Evolutionary conservation across 805 yeast genomes (phyloP).

Genomic region (Lipomyces oligophaga): DNA sequence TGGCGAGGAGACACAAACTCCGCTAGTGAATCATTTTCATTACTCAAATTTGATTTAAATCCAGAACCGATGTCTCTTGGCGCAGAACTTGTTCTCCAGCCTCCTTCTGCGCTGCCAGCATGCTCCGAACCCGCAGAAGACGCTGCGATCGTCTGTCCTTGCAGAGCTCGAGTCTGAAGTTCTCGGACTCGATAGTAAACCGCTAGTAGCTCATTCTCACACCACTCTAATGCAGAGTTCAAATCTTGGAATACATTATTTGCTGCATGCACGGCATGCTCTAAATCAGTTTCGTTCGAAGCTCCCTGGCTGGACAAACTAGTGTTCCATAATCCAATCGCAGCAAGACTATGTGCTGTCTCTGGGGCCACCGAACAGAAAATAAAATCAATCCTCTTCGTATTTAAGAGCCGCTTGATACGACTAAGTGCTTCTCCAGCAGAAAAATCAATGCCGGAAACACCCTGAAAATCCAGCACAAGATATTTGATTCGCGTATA

Average conservation of each 20-base stretch:
- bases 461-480: constrained; percentile 79
- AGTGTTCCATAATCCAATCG: constrained; percentile 72
- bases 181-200: constrained; percentile 49
- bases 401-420: constrained; percentile 70
- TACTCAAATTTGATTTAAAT: neutral
- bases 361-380: constrained; percentile 70
- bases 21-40: neutral
- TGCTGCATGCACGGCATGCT: too few species aligned
- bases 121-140: neutral
- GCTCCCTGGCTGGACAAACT: too few species aligned
- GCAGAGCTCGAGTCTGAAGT: constrained; percentile 11
- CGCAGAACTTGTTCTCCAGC: too few species aligned
- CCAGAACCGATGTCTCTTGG: neutral
- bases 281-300: constrained; percentile 41
- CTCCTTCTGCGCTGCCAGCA: neutral
- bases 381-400: constrained; percentile 65
- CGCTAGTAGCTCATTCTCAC: constrained; percentile 82
- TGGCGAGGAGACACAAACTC: constrained; percentile 14
- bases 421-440: constrained; percentile 95
- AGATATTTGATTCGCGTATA: constrained; percentile 56
- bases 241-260: constrained; percentile 74
- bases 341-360: constrained; percentile 67
- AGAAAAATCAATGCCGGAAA: constrained; percentile 76
- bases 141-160: neutral
- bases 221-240: constrained; percentile 91